These are phyloP conservation scores for Annona cherimola DNA, from an alignment of 164 flowering plant genomes.

Conservation along the genomic window DNA sequence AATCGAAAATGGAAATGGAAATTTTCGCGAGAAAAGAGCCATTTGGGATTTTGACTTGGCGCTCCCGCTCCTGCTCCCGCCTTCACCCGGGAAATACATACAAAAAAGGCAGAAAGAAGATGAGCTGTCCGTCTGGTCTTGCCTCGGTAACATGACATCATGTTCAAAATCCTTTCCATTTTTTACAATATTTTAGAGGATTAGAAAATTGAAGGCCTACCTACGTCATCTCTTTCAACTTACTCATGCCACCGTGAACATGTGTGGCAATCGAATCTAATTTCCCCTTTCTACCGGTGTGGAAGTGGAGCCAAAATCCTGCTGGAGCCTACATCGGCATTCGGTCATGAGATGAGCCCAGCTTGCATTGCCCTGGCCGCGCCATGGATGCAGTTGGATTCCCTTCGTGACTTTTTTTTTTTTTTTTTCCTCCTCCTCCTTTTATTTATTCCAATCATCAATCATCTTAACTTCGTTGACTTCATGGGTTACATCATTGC, in stretches of 20 bases:
- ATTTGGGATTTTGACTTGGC: not conserved
- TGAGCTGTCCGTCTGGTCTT: constrained; percentile 1
- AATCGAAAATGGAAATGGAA: not conserved
- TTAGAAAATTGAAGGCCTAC: not conserved
- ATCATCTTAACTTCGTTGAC: no score
- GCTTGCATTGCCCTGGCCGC: no score
- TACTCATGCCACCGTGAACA: not conserved
- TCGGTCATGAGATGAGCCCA: not conserved
- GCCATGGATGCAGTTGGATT: no score
- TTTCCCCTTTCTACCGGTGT: not conserved
- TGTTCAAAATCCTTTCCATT: not conserved
- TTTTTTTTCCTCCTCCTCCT: no score
- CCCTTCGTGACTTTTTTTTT: no score
- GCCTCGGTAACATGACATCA: not conserved
- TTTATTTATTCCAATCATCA: no score
- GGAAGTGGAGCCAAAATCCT: not conserved
- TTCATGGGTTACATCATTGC: no score
- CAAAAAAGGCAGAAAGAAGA: not conserved
- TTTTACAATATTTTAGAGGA: not conserved
- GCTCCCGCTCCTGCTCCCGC: no score
- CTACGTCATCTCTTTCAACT: not conserved
- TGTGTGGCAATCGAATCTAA: not conserved
- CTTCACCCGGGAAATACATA: not conserved
- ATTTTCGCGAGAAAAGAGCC: not conserved
- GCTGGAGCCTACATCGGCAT: not conserved